phyloP scores from a whole-genome alignment of 1,139 yeast species.

The Protomyces pachydermus region DNA sequence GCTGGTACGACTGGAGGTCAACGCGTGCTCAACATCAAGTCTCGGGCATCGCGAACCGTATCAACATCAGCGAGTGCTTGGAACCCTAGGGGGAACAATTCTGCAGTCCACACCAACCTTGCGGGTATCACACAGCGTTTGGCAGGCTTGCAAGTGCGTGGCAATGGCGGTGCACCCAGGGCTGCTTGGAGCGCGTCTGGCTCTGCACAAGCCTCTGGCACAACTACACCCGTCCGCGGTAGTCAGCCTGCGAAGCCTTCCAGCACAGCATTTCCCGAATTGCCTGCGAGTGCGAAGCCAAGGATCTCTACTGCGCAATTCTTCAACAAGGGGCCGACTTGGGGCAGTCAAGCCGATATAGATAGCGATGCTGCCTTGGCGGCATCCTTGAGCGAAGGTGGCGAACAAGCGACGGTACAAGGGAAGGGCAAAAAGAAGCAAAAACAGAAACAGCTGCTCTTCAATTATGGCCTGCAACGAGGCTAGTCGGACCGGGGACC shows the following conservation, averaged over 20 bases:
- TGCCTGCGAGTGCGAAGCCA: slow-evolving; percentile 8
- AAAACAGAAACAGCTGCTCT: slow-evolving; percentile 21
- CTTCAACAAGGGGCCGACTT: slow-evolving; percentile 1
- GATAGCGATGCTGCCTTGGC: slow-evolving; percentile 8
- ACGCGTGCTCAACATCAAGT: slow-evolving; percentile 26
- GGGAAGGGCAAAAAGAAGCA: slow-evolving; percentile 21
- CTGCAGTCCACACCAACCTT: background rate
- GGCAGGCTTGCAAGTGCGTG: slow-evolving; percentile 5
- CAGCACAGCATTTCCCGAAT: slow-evolving; percentile 8
- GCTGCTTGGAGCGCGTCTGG: slow-evolving; percentile 26
- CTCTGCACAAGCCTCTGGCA: slow-evolving; percentile 18
- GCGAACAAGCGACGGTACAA: background rate
- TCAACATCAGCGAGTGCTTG: slow-evolving; percentile 27
- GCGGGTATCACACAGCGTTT: background rate
- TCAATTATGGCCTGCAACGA: slow-evolving; percentile 22
- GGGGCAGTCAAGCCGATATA: background rate
- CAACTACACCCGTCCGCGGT: slow-evolving; percentile 1
- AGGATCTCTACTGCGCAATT: slow-evolving; percentile 9
- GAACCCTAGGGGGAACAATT: slow-evolving; percentile 20
- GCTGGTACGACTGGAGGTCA: slow-evolving; percentile 13
- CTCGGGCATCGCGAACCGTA: slow-evolving; percentile 21
- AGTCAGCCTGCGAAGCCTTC: background rate
- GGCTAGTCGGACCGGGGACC: background rate
- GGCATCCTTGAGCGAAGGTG: slow-evolving; percentile 7
- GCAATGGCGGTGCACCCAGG: slow-evolving; percentile 7